Percentiles rank a stretch among this genome's conserved stretches.
These are phyloP conservation scores for Dictyostelium brefeldianum DNA, from an alignment of 78 protist species.

Conservation along the genomic window DNA sequence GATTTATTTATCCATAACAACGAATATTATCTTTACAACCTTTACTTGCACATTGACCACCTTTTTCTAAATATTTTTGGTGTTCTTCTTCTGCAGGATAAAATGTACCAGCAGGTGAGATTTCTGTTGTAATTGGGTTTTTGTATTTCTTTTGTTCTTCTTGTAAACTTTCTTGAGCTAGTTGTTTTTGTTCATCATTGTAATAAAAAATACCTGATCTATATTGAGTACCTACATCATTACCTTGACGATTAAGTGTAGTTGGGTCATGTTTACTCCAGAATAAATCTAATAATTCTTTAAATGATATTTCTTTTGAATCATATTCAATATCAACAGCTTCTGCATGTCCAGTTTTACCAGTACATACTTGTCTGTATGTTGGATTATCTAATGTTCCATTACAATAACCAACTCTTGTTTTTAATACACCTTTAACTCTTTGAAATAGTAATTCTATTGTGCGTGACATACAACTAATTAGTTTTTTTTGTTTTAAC, in stretches of 20 bases:
- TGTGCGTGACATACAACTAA: too few species aligned
- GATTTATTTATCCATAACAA: conserved; percentile 61
- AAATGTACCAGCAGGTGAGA: conserved; percentile 57
- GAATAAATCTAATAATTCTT: conserved; percentile 71
- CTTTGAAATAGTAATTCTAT: conserved; percentile 71
- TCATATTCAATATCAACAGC: conserved; percentile 90
- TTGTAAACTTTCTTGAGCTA: conserved; percentile 35
- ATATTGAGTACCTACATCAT: conserved; percentile 95
- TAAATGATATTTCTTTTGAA: conserved; percentile 38
- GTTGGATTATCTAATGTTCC: conserved; percentile 63
- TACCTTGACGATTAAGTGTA: conserved; percentile 90
- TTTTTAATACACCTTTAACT: conserved; percentile 22
- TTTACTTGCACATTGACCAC: conserved; percentile 61
- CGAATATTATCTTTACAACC: conserved; percentile 51
- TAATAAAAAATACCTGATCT: conserved; percentile 87
- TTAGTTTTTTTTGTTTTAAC: too few species aligned
- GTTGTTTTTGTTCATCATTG: conserved; percentile 85
- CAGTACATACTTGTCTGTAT: conserved; percentile 88
- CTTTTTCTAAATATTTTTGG: conserved; percentile 80
- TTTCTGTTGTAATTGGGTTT: conserved; percentile 75
- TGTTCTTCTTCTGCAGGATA: conserved; percentile 89
- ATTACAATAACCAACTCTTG: conserved; percentile 64
- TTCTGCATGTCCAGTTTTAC: conserved; percentile 94
- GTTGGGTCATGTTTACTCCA: conserved; percentile 93
- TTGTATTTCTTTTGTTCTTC: conserved; percentile 42